Evolutionary conservation across 2,329 filamentous ascomycete genomes (phyloP), one percentile per base, ranked within the genome.

Genomic region (Claviceps digitariae): DNA sequence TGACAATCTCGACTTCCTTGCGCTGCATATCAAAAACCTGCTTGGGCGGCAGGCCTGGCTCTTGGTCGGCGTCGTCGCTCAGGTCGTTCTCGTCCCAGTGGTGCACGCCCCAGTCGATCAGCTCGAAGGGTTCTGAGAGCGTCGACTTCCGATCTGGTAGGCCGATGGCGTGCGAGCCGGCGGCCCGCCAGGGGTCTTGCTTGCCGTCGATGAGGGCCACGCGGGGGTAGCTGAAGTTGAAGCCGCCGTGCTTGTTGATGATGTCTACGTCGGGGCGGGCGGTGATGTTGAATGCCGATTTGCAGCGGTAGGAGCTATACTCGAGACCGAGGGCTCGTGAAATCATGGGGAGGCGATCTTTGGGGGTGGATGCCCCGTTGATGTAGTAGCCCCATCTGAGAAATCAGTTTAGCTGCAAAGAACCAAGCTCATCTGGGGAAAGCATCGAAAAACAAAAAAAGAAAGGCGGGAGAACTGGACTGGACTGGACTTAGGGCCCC

Each of bases 211-310:
- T 72, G 48, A 87, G 57, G 2, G 89, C 89, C 0, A 95, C 77
- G 1, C 88, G 83, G 1, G 83, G 78, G 63, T 88, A 90, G 47
- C 78, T 77, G 60, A 93, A 83, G 64, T 78, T 70, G 66, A 82
- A 86, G 13, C 82, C 86, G 44, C 89, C 89, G 57, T 86, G 84
- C 62, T 84, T 82, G 72, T 94, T 93, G 66, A 93, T 81, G 1
- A 73, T 72, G 1, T 80, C 74, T 0, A 84, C 69, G 51, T 90
- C 73, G 0, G 88, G 77, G 0, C 77, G 78, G 0, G 70, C 66
- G 0, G 77, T 81, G 62, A 90, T 81, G 68, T 84, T 84, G 73
- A 90, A 94, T 0, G 79, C 78, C 8, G 78, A 71, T 1, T 74
- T 72, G 70, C 88, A 94, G 59, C 83, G 72, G 3, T 76, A 66